Conservation (phyloP, 257 asterid genomes). For the Nicotiana benthamiana region DNA sequence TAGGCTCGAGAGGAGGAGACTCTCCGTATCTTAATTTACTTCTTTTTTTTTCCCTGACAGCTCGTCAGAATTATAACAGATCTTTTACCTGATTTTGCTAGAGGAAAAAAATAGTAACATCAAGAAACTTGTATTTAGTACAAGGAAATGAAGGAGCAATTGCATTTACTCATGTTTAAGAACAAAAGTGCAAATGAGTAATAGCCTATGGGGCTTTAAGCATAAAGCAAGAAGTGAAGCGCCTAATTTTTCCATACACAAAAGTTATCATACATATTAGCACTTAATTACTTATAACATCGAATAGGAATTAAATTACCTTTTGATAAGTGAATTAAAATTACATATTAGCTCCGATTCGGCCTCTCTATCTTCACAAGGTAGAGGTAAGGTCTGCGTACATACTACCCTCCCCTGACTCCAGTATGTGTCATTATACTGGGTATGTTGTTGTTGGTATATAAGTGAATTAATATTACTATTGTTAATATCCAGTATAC, state of each 20-base stretch:
- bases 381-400: too few relatives aligned
- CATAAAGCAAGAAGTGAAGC: neutral
- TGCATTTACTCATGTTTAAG: neutral
- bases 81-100: neutral
- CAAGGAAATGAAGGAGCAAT: conserved; percentile 1
- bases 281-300: neutral
- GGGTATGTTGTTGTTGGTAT: too few relatives aligned
- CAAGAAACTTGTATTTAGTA: neutral
- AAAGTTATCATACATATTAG: neutral
- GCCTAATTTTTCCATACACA: neutral
- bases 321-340: too few relatives aligned
- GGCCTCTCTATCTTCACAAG: too few relatives aligned
- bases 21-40: neutral
- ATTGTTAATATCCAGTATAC: too few relatives aligned
- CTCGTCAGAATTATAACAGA: neutral
- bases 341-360: too few relatives aligned
- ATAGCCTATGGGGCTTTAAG: neutral
- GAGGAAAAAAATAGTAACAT: neutral
- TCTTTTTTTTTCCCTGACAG: neutral
- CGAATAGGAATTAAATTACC: too few relatives aligned
- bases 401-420: too few relatives aligned
- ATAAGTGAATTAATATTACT: too few relatives aligned
- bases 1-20: neutral
- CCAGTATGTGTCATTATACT: too few relatives aligned
- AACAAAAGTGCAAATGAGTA: neutral